phyloP scores from a whole-genome alignment of 2,329 filamentous ascomycete species.

The Colletotrichum abscissum region DNA sequence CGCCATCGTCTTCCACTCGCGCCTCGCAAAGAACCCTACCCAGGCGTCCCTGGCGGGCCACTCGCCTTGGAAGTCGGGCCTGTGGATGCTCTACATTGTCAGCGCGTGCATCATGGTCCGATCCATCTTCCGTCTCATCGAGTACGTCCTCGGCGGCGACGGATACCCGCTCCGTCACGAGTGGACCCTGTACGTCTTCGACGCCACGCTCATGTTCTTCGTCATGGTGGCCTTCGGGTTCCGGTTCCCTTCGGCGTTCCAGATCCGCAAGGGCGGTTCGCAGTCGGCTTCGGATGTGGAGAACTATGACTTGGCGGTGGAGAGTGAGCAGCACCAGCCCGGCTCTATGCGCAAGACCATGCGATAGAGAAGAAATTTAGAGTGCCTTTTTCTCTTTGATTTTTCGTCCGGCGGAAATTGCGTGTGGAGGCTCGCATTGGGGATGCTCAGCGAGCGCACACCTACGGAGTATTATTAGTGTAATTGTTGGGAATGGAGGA shows the following conservation, averaged over 20 bases:
- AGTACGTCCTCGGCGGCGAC: slow-evolving; percentile 64
- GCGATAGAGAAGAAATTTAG: neutral
- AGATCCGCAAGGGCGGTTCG: slow-evolving; percentile 21
- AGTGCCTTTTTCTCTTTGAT: neutral
- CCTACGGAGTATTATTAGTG: too few species aligned
- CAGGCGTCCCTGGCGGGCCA: slow-evolving; percentile 31
- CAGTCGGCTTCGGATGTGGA: slow-evolving; percentile 24
- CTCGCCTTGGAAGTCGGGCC: slow-evolving; percentile 45
- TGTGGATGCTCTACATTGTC: slow-evolving; percentile 63
- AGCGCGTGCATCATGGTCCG: slow-evolving; percentile 61
- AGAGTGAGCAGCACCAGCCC: neutral
- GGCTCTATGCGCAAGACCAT: slow-evolving; percentile 18
- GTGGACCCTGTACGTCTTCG: slow-evolving; percentile 70
- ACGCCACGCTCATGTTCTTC: slow-evolving; percentile 62
- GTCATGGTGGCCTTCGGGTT: slow-evolving; percentile 58
- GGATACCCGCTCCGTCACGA: slow-evolving; percentile 63
- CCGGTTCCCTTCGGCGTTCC: slow-evolving; percentile 33
- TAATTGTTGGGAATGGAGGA: neutral
- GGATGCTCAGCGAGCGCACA: too few species aligned
- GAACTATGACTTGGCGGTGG: slow-evolving; percentile 23
- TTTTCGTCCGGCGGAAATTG: neutral
- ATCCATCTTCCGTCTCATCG: slow-evolving; percentile 67
- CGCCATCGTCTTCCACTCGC: slow-evolving; percentile 60
- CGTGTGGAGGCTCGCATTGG: too few species aligned
- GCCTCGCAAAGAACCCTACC: slow-evolving; percentile 39